Percentiles rank a stretch among this genome's conserved stretches.
These are phyloP conservation scores for Tympanopsis confertula DNA, from an alignment of 2,329 filamentous ascomycete species.

Conservation along the genomic window DNA sequence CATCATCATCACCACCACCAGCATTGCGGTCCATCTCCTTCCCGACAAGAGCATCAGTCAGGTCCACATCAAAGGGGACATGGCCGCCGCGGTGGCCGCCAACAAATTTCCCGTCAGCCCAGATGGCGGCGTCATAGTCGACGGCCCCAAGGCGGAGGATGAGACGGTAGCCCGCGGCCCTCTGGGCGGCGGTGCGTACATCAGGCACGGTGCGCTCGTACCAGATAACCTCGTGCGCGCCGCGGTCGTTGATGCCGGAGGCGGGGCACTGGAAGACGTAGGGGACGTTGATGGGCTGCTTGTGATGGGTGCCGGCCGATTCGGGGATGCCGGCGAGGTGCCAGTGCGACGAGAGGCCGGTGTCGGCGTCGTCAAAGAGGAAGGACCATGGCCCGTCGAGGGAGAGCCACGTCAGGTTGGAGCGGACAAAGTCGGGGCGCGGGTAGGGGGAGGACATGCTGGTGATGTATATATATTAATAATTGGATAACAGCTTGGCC, in stretches of 20 bases:
- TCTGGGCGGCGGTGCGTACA: slow-evolving; percentile 29
- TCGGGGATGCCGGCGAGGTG: slow-evolving; percentile 35
- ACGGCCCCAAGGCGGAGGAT: slow-evolving; percentile 47
- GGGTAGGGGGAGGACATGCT: no score
- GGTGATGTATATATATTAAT: no score
- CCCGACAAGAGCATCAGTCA: slow-evolving; percentile 32
- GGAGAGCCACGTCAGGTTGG: slow-evolving; percentile 40
- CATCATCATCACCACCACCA: slow-evolving; percentile 7
- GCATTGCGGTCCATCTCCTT: no score
- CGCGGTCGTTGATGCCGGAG: slow-evolving; percentile 48
- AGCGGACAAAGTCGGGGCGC: slow-evolving; percentile 51
- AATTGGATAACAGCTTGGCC: no score
- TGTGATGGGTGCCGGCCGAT: slow-evolving; percentile 13
- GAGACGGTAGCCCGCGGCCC: slow-evolving; percentile 25
- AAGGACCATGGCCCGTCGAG: slow-evolving; percentile 55
- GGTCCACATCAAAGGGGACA: slow-evolving; percentile 44
- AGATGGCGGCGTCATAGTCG: slow-evolving; percentile 47
- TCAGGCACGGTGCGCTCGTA: slow-evolving; percentile 44
- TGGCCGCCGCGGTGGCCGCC: slow-evolving; percentile 47
- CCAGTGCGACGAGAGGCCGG: slow-evolving; percentile 40
- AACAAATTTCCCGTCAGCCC: slow-evolving; percentile 38
- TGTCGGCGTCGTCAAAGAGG: slow-evolving; percentile 52
- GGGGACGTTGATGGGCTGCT: slow-evolving; percentile 45
- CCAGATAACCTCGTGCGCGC: slow-evolving; percentile 57
- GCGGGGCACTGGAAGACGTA: slow-evolving; percentile 55